Conservation (phyloP, 345 rosid species). For the Euclidium syriacum region DNA sequence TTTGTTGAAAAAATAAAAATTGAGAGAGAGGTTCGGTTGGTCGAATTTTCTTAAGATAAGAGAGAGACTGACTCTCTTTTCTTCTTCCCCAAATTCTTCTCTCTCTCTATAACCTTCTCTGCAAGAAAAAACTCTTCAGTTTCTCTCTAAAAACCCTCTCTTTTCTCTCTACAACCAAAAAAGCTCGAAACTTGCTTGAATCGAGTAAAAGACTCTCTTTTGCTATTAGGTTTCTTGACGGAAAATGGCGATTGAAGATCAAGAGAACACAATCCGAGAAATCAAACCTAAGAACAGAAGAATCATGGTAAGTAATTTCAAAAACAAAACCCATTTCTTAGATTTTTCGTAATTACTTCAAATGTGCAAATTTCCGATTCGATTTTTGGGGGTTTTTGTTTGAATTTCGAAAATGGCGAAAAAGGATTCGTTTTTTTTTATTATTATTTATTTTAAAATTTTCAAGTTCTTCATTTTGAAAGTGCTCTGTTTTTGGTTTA, state of each 20-base stretch:
- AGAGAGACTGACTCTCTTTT: conserved; percentile 37
- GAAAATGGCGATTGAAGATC: conserved; percentile 83
- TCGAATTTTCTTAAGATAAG: conserved; percentile 54
- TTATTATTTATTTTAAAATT: not conserved
- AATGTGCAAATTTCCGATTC: not conserved
- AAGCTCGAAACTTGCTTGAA: conserved; percentile 27
- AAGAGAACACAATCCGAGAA: conserved; percentile 66
- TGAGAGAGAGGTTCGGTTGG: conserved; percentile 38
- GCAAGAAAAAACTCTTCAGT: conserved; percentile 14
- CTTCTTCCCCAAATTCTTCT: conserved; percentile 10
- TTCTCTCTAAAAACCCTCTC: conserved; percentile 4
- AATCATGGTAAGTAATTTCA: conserved; percentile 70
- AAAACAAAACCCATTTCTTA: not conserved
- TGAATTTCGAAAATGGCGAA: conserved; percentile 14
- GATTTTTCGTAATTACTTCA: not conserved
- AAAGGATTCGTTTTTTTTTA: not conserved
- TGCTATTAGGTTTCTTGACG: not conserved
- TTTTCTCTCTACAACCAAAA: not conserved
- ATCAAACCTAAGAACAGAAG: conserved; percentile 73
- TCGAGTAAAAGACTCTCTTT: conserved; percentile 5
- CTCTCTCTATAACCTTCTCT: conserved; percentile 14
- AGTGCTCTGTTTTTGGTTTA: conserved; percentile 25
- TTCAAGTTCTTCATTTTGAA: not conserved
- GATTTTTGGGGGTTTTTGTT: conserved; percentile 6
- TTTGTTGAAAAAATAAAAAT: conserved; percentile 32